Base-by-base conservation (phyloP, 176 grass and related monocot genomes). In the Luzula sylvatica region DNA sequence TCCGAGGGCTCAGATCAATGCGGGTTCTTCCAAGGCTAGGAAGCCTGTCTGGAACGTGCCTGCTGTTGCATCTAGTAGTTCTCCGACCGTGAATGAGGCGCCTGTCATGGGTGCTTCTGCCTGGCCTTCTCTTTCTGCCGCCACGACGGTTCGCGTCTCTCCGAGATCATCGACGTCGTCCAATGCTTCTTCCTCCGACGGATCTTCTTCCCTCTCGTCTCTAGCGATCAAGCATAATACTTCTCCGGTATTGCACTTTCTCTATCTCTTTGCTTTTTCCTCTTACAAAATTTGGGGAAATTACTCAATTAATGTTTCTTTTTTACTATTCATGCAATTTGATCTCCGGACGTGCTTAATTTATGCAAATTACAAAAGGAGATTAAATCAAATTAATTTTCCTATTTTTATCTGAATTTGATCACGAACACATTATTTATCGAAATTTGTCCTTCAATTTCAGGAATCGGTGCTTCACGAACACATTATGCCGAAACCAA, bases 21-120 rank as follows among this genome's bases (percentile, higher is more conserved):
- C 65, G 38, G 75, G 43, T 7, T 42, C 50, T 13, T 45, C 12
- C 51, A 32, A 67, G 44, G 66, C 39, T 39, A 66, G 65, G 53
- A 87, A 79, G 74, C 61, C 67, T 21, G 75, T 55, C 53, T 87
- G 82, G 88, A 83, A 58, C 40, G 49, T 77, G 49, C 66, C 59
- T 23, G 45, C 70, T 30, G 16, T 5, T 65, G 74, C 68, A 3
- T 9, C 28, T 14, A 52, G 23, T 5, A 20, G 50, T 1, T 58
- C 48, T 2, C 53, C 32, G 0, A 24, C 38, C 15, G 45, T n/a
- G 26, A 1, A 68, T n/a, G 26, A 16, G 44, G 22, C 19, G 61
- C 49, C 45, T 7, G 70, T 82, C 70, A 77, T 82, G 9, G 73
- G 77, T 3, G 65, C 68, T 0, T 75, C 51, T 7, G 69, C 75